Base-by-base conservation (phyloP, 2,329 filamentous ascomycete species). In the Celoporthe dispersa region DNA sequence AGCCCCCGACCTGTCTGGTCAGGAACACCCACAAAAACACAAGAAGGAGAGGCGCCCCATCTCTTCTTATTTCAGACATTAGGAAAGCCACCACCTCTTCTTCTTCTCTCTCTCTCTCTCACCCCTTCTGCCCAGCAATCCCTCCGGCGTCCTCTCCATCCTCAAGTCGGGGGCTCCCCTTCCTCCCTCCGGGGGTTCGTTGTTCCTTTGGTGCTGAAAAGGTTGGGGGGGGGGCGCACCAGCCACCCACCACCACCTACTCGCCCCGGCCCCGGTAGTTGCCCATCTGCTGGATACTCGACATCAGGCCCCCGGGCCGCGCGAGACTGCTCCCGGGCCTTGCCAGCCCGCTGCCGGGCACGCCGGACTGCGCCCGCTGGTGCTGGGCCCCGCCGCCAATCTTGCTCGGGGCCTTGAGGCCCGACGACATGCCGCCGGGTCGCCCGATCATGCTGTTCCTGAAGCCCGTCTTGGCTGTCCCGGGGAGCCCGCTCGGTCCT, bases 251-350 rank as follows among this genome's bases (percentile, higher is more conserved):
- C n/a, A n/a, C n/a, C n/a, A 37, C 39, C 44, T 70, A 74, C 64
- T 79, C 76, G 37, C 73, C 82, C 57, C 84, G 81, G 11, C 84
- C 82, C 19, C 85, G 79, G 74, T 88, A 84, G 75, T 85, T 90
- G 12, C 93, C 93, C 94, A 97, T 97, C 81, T 91, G 89, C 84
- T 97, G 93, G 78, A 97, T 96, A 25, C 92, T 94, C 75, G 87
- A 92, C 90, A 97, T 91, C 76, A 96, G 91, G 69, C 91, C 90
- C 77, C 91, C 93, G 75, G 92, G 80, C 73, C 79, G 76, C 11
- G 81, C 81, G 71, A 81, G 74, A 48, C 83, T 83, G 73, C 83
- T 85, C 71, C 84, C 84, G 19, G 86, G 86, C 71, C 86, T 80
- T 53, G 85, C 83, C 67, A 87, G 75, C 11, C 82, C 84, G 53